phyloP scores from a whole-genome alignment of 352 stramenopile genomes.

The Phytophthora quininea region DNA sequence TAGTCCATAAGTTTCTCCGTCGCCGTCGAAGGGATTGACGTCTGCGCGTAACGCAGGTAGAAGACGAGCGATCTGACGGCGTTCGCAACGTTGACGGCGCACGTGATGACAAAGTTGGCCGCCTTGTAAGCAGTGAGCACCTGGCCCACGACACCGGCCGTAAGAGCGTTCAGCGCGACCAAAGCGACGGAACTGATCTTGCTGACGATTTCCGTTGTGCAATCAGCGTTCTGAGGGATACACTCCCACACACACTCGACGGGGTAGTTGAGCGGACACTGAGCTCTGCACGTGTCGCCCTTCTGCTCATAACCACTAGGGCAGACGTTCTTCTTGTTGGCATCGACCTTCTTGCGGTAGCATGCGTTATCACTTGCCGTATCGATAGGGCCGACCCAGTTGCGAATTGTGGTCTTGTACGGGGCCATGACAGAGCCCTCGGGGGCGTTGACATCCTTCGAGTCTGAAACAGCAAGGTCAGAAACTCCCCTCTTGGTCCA shows the following conservation, averaged over 20 bases:
- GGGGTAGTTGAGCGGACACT: constrained; percentile 54
- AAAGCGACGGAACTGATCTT: constrained; percentile 40
- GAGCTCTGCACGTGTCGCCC: constrained; percentile 46
- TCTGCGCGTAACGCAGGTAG: constrained; percentile 34
- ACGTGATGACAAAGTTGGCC: constrained; percentile 17
- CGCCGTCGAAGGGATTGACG: constrained; percentile 12
- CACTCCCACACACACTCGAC: constrained; percentile 43
- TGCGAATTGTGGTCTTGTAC: constrained; percentile 35
- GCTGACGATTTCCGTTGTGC: constrained; percentile 37
- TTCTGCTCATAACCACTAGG: constrained; percentile 50
- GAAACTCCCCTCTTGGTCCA: constrained; percentile 9
- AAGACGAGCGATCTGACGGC: constrained; percentile 33
- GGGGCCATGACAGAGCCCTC: constrained; percentile 19
- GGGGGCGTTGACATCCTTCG: constrained; percentile 15
- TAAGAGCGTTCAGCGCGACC: constrained; percentile 43
- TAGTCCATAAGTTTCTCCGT: constrained; percentile 32
- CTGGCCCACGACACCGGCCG: constrained; percentile 39
- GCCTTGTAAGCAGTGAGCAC: constrained; percentile 13
- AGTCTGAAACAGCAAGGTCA: constrained; percentile 23
- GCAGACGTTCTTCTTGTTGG: constrained; percentile 36
- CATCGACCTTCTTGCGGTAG: constrained; percentile 32
- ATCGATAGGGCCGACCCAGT: constrained; percentile 45
- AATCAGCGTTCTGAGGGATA: constrained; percentile 46
- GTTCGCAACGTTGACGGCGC: constrained; percentile 28
- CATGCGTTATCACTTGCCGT: constrained; percentile 16